These are phyloP conservation scores for Neurospora sp. DNA, from an alignment of 495 filamentous ascomycete genomes.

Conservation along the genomic window DNA sequence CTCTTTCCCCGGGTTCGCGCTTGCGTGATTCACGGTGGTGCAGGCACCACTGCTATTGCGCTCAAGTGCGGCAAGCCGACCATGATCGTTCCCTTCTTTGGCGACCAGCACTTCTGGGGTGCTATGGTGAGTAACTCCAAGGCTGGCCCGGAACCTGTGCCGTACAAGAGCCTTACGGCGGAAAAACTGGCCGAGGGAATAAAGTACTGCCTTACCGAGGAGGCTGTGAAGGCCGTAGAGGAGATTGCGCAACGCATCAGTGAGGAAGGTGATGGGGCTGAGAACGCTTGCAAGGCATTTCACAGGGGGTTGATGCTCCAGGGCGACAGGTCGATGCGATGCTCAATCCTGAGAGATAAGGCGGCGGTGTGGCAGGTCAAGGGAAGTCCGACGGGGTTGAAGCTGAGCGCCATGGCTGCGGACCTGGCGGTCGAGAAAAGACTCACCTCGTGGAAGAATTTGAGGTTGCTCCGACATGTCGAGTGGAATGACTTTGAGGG, in stretches of 20 bases:
- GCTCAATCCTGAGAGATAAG: conserved; percentile 51
- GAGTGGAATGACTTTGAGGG: conserved; percentile 78
- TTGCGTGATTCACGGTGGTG: conserved; percentile 57
- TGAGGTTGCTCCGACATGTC: conserved; percentile 55
- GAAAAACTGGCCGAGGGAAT: conserved; percentile 59
- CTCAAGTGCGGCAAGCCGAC: conserved; percentile 55
- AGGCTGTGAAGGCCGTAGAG: conserved; percentile 45
- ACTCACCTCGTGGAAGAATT: conserved; percentile 50
- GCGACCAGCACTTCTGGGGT: conserved; percentile 78
- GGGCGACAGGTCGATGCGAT: conserved; percentile 54
- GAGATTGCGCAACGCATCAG: conserved; percentile 53
- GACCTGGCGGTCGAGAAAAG: conserved; percentile 49
- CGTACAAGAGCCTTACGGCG: conserved; percentile 55
- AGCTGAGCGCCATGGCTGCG: conserved; percentile 57
- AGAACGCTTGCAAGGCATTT: conserved; percentile 61
- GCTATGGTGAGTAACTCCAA: conserved; percentile 54
- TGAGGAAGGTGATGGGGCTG: conserved; percentile 61
- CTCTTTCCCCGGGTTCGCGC: conserved; percentile 50
- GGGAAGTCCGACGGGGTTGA: conserved; percentile 33
- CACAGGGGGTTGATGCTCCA: conserved; percentile 50
- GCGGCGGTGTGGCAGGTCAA: conserved; percentile 62
- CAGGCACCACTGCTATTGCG: conserved; percentile 56
- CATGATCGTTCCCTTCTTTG: conserved; percentile 61
- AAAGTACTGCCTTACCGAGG: conserved; percentile 48
- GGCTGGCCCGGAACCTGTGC: conserved; percentile 62